phyloP scores from a whole-genome alignment of 192 early-diverging fungal genomes.

The Coemansia sp. region DNA sequence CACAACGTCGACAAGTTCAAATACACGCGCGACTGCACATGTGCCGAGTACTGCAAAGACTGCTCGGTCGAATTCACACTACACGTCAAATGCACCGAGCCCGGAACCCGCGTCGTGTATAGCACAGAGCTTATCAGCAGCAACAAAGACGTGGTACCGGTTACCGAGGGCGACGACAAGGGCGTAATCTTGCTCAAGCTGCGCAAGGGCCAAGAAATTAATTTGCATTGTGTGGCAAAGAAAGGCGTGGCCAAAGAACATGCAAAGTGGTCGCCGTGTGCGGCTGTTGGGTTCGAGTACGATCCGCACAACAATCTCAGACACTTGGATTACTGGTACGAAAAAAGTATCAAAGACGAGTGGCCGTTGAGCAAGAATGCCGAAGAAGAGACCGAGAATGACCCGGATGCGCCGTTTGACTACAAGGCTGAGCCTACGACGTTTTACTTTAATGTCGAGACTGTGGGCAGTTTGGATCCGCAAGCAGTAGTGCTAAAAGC shows the following conservation, averaged over 20 bases:
- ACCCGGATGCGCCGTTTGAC: conserved; percentile 61
- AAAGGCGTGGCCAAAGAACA: conserved; percentile 98
- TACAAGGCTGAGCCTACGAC: conserved; percentile 75
- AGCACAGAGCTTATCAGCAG: conserved; percentile 75
- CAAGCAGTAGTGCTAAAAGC: conserved; percentile 68
- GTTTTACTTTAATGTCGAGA: conserved; percentile 79
- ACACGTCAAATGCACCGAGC: conserved; percentile 77
- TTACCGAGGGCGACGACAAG: conserved; percentile 62
- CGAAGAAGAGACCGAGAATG: conserved; percentile 53
- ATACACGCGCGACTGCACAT: conserved; percentile 78
- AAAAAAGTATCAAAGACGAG: conserved; percentile 78
- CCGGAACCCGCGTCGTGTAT: conserved; percentile 77
- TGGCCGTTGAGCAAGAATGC: conserved; percentile 77
- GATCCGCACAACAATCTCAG: conserved; percentile 93
- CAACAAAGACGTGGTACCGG: conserved; percentile 67
- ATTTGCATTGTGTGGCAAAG: conserved; percentile 87
- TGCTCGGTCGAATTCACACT: conserved; percentile 90
- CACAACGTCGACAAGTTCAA: conserved; percentile 73
- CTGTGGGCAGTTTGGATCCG: conserved; percentile 71
- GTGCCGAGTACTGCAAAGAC: conserved; percentile 76
- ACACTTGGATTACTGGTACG: conserved; percentile 92
- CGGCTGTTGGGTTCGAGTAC: conserved; percentile 90
- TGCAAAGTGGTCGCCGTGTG: conserved; percentile 93
- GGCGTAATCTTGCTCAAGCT: conserved; percentile 87
- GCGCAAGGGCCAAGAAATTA: conserved; percentile 88